A percentile compares a stretch with the other conserved stretches of the same genome.
These are phyloP conservation scores for Sarcomyxa edulis DNA, from an alignment of 768 basidiomycete species.

Conservation along the genomic window DNA sequence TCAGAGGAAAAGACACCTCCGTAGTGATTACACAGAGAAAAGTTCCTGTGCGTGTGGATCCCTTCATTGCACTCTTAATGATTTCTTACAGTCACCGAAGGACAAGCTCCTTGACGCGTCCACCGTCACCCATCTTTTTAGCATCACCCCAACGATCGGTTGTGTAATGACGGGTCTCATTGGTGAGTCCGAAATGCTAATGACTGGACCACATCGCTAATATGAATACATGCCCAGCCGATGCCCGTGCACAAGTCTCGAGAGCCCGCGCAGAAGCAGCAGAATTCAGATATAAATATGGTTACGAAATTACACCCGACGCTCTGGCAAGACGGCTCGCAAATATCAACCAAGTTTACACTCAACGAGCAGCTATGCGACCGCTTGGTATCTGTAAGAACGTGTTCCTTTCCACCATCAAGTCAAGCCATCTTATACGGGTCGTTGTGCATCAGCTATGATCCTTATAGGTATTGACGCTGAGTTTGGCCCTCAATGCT, in stretches of 20 bases:
- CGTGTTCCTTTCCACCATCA: conserved; percentile 18
- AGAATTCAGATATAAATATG: conserved; percentile 92
- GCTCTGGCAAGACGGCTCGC: conserved; percentile 92
- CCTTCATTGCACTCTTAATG: conserved; percentile 1
- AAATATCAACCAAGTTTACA: conserved; percentile 98
- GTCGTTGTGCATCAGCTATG: conserved; percentile 60
- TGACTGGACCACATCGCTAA: neutral
- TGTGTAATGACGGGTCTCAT: conserved; percentile 98
- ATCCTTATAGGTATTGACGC: conserved; percentile 91
- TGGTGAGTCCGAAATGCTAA: conserved; percentile 42
- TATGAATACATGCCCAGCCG: conserved; percentile 49
- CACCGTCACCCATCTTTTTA: conserved; percentile 92
- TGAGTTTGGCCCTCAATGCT: conserved; percentile 91
- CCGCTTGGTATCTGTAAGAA: conserved; percentile 95
- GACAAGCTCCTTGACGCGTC: conserved; percentile 96
- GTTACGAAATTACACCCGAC: conserved; percentile 97
- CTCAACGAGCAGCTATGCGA: conserved; percentile 95
- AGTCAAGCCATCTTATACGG: too few relatives aligned
- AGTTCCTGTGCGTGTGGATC: conserved; percentile 69
- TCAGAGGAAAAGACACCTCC: conserved; percentile 90
- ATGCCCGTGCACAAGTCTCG: conserved; percentile 84
- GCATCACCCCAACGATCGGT: conserved; percentile 93
- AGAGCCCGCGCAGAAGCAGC: conserved; percentile 88
- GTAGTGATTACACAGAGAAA: conserved; percentile 99
- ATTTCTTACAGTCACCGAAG: conserved; percentile 32